Evolutionary conservation across 371 early-diverging fungal species (phyloP).

Genomic region (Funneliformis caledonium): DNA sequence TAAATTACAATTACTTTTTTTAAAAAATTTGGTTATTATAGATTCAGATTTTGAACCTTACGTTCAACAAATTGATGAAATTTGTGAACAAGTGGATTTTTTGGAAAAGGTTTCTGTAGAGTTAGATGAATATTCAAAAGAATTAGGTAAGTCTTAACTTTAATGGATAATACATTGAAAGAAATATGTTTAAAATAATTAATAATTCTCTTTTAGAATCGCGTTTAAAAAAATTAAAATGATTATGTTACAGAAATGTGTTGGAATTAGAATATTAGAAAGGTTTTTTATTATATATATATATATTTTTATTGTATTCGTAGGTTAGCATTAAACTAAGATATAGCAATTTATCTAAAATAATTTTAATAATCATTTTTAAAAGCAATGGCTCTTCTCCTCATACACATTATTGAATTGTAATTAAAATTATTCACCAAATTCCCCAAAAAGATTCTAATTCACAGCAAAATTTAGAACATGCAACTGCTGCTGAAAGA

Average conservation of each 20-base stretch:
- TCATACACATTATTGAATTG: background rate
- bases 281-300: too few relatives aligned
- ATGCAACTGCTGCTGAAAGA: conserved; percentile 93
- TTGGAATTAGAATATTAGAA: too few relatives aligned
- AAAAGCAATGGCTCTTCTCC: background rate
- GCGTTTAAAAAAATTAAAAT: too few relatives aligned
- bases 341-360: too few relatives aligned
- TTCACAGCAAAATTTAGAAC: conserved; percentile 87
- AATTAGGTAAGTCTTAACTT: conserved; percentile 54
- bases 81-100: conserved; percentile 59
- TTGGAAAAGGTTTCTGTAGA: conserved; percentile 61
- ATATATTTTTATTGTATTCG: too few relatives aligned
- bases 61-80: conserved; percentile 61
- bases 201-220: too few relatives aligned
- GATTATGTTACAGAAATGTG: too few relatives aligned
- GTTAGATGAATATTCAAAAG: conserved; percentile 64
- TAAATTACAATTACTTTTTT: background rate
- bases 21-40: conserved; percentile 38
- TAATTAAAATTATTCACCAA: conserved; percentile 54
- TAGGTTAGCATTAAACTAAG: too few relatives aligned
- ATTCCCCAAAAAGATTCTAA: conserved; percentile 90
- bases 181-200: too few relatives aligned
- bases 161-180: too few relatives aligned
- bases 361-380: background rate
- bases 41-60: conserved; percentile 62